A percentile compares a stretch with the other conserved stretches of the same genome.
phyloP scores from a whole-genome alignment of 2,329 filamentous ascomycete species.

The Blumeriella jaapii region DNA sequence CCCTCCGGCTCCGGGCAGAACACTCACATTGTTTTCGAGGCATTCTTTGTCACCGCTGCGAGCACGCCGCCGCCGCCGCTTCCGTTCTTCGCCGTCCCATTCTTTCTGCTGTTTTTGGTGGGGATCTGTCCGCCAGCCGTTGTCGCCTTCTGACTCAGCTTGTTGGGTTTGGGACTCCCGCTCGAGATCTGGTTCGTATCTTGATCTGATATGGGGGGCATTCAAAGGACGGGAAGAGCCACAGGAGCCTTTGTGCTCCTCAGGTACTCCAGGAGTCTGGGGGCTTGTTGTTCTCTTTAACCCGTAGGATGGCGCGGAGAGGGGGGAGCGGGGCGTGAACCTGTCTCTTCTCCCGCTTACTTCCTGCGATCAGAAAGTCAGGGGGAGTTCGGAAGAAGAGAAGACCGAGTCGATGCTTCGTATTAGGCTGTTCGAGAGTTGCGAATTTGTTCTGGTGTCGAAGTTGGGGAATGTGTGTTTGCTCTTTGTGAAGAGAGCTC shows the following conservation, averaged over 20 bases:
- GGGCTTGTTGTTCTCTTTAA: constrained; percentile 3
- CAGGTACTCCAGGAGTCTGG: constrained; percentile 2
- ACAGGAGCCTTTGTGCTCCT: constrained; percentile 3
- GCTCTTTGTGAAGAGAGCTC: constrained; percentile 1
- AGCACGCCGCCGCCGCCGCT: constrained; percentile 21
- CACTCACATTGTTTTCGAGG: constrained; percentile 25
- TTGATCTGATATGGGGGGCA: constrained; percentile 28
- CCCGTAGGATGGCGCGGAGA: constrained; percentile 7
- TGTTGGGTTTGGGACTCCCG: constrained; percentile 15
- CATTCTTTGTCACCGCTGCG: constrained; percentile 26
- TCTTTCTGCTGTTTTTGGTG: constrained; percentile 25
- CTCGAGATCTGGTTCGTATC: constrained; percentile 19
- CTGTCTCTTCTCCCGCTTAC: constrained; percentile 10
- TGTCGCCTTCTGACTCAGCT: constrained; percentile 18
- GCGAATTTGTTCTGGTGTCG: not conserved
- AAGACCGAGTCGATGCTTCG: not conserved
- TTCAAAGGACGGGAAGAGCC: constrained; percentile 22
- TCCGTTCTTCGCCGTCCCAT: constrained; percentile 27
- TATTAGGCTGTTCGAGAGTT: not conserved
- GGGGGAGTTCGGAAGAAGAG: constrained; percentile 2
- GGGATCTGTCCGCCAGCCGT: constrained; percentile 20
- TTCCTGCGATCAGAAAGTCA: constrained; percentile 11
- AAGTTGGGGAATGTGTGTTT: not conserved
- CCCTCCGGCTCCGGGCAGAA: not conserved
- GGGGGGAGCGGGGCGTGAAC: not conserved